These are phyloP conservation scores for Tilletia caries DNA, from an alignment of 1,284 basidiomycete species.

Conservation along the genomic window DNA sequence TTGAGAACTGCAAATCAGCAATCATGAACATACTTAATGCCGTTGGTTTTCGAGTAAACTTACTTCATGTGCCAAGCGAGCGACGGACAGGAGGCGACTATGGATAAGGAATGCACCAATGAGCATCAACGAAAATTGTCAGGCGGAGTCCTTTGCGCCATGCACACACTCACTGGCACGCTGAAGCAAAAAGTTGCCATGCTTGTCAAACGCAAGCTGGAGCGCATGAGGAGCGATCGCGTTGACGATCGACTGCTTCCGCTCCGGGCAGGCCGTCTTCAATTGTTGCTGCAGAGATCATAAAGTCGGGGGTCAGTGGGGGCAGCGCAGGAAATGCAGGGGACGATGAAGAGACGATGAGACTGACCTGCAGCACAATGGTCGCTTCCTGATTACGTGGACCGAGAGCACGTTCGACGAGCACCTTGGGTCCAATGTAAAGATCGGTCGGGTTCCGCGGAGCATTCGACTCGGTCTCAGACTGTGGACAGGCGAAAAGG, in stretches of 20 bases:
- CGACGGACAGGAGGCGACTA: constrained; percentile 18
- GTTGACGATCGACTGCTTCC: constrained; percentile 27
- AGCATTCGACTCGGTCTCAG: neutral
- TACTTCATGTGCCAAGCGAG: constrained; percentile 32
- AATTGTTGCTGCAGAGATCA: constrained; percentile 45
- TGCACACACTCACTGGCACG: constrained; percentile 24
- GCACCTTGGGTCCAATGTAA: constrained; percentile 9
- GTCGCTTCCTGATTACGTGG: constrained; percentile 2
- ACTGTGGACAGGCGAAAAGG: neutral
- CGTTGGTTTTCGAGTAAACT: neutral
- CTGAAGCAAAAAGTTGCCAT: constrained; percentile 49
- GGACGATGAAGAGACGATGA: too few relatives aligned
- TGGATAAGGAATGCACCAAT: neutral
- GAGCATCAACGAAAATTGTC: neutral
- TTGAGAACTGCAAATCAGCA: neutral
- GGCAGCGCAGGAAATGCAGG: too few relatives aligned
- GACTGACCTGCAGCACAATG: constrained; percentile 1
- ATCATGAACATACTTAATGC: neutral
- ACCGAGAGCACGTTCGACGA: constrained; percentile 6
- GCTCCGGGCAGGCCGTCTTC: constrained; percentile 26
- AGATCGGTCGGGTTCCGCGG: neutral
- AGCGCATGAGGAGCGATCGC: constrained; percentile 30
- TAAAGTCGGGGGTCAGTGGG: too few relatives aligned
- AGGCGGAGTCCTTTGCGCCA: neutral
- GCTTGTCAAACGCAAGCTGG: constrained; percentile 34